These are phyloP conservation scores for Yamadazyma phyllophila DNA, from an alignment of 805 yeast genomes.

Conservation along the genomic window DNA sequence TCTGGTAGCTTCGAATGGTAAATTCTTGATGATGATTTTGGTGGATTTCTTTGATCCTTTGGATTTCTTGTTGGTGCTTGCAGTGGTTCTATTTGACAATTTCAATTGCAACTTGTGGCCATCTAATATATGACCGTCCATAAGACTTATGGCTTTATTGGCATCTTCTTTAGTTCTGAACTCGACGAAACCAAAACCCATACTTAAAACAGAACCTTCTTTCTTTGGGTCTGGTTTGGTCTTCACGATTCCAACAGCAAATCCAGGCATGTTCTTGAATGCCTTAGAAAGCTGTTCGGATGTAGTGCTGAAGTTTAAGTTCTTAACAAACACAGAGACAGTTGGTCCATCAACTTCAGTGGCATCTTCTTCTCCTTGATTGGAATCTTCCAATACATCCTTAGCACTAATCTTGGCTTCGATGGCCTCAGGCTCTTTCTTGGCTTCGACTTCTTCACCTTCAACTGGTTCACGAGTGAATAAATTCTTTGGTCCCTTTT, in stretches of 20 bases:
- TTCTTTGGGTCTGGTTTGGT: constrained; percentile 85
- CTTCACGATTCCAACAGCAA: constrained; percentile 76
- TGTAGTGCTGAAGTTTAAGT: constrained; percentile 82
- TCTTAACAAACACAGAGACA: constrained; percentile 86
- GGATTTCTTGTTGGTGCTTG: constrained; percentile 29
- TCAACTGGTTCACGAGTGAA: constrained; percentile 59
- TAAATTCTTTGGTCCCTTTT: constrained; percentile 87
- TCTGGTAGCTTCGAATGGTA: constrained; percentile 94
- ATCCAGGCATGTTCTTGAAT: constrained; percentile 76
- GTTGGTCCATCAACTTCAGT: constrained; percentile 65
- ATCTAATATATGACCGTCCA: constrained; percentile 77
- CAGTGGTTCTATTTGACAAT: constrained; percentile 74
- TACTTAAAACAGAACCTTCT: constrained; percentile 65
- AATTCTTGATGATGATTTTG: constrained; percentile 90
- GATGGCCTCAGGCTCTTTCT: constrained; percentile 31
- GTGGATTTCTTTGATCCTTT: constrained; percentile 40
- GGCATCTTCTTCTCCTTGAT: constrained; percentile 28
- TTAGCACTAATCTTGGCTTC: constrained; percentile 45
- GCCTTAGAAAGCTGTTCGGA: constrained; percentile 50
- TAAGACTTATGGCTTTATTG: constrained; percentile 61
- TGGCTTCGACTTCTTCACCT: constrained; percentile 30
- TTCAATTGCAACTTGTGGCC: constrained; percentile 91
- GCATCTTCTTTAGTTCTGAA: constrained; percentile 80
- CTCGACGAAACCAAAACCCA: constrained; percentile 98
- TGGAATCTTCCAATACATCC: constrained; percentile 40